Percentiles rank a stretch among this genome's conserved stretches.
phyloP scores from a whole-genome alignment of 345 rosid species.

The Gossypium thurberi region DNA sequence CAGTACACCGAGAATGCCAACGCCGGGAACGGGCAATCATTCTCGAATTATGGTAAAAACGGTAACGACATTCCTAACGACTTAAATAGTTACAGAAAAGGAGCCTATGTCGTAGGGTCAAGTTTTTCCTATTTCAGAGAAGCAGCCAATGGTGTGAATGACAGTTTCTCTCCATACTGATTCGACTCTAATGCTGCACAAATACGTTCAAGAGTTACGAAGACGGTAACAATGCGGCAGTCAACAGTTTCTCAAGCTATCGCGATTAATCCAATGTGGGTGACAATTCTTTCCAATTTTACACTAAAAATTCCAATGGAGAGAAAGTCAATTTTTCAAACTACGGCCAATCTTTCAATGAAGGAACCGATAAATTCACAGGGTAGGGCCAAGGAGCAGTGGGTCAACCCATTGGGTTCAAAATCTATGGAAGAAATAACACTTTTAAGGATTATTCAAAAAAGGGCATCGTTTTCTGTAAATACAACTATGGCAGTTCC shows the following conservation, averaged over 20 bases:
- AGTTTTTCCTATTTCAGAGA: constrained; percentile 58
- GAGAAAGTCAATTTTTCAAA: constrained; percentile 34
- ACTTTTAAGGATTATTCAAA: constrained; percentile 33
- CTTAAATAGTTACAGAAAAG: constrained; percentile 46
- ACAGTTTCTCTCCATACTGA: constrained; percentile 63
- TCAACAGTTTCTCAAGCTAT: constrained; percentile 42
- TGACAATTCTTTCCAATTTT: constrained; percentile 53
- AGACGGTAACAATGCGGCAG: constrained; percentile 34
- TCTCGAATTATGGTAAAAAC: constrained; percentile 58
- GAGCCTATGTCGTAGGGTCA: constrained; percentile 60
- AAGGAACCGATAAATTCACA: constrained; percentile 37
- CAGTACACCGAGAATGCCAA: constrained; percentile 44
- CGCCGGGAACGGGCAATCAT: constrained; percentile 45
- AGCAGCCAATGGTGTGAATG: constrained; percentile 44
- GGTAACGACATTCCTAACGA: constrained; percentile 52
- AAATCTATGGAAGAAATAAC: constrained; percentile 33
- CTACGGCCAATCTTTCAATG: constrained; percentile 42
- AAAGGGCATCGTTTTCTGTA: no score
- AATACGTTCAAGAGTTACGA: constrained; percentile 59
- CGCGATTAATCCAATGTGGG: constrained; percentile 55
- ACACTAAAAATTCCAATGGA: constrained; percentile 47
- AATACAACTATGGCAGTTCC: no score
- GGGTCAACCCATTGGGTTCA: constrained; percentile 34
- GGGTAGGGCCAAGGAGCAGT: constrained; percentile 36
- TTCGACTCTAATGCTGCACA: constrained; percentile 49